Evolutionary conservation across 2,329 filamentous ascomycete genomes (phyloP).

Genomic region (Exophiala lecanii-corni): DNA sequence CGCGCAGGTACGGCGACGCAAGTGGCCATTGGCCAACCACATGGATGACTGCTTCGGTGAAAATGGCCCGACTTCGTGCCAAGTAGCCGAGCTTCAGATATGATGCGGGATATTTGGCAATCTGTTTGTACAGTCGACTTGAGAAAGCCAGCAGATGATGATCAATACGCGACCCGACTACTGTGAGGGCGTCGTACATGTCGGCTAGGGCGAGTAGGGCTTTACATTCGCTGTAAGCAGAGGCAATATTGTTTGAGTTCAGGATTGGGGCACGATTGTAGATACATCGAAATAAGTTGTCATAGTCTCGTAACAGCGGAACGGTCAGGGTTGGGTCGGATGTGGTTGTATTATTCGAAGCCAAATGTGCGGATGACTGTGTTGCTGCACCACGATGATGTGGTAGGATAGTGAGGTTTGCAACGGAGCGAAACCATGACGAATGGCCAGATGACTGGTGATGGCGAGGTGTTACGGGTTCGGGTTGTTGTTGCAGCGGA

Average conservation of each 20-base stretch:
- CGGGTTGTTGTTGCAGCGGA: slow-evolving; percentile 46
- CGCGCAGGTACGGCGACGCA: slow-evolving; percentile 69
- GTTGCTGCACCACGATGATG: slow-evolving; percentile 38
- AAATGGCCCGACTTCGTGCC: slow-evolving; percentile 75
- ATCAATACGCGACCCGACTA: slow-evolving; percentile 84
- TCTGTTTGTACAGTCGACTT: slow-evolving; percentile 87
- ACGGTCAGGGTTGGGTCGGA: slow-evolving; percentile 58
- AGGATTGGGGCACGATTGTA: slow-evolving; percentile 85
- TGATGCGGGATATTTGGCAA: slow-evolving; percentile 89
- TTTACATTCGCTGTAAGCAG: slow-evolving; percentile 92
- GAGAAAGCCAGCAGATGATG: slow-evolving; percentile 92
- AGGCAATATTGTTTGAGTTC: slow-evolving; percentile 82
- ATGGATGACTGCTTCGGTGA: slow-evolving; percentile 83
- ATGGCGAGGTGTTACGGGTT: slow-evolving; percentile 54
- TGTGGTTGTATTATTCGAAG: slow-evolving; percentile 37
- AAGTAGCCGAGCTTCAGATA: slow-evolving; percentile 88
- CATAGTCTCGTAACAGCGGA: slow-evolving; percentile 83
- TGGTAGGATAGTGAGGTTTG: slow-evolving; percentile 63
- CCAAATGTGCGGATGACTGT: slow-evolving; percentile 48
- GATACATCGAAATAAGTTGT: slow-evolving; percentile 92
- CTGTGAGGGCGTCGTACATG: slow-evolving; percentile 84
- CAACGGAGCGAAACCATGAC: slow-evolving; percentile 81
- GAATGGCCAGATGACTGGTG: slow-evolving; percentile 39
- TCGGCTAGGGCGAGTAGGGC: slow-evolving; percentile 83
- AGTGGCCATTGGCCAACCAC: slow-evolving; percentile 92